Conservation (phyloP, 2,329 filamentous ascomycete genomes). For the Penicillium paneum region DNA sequence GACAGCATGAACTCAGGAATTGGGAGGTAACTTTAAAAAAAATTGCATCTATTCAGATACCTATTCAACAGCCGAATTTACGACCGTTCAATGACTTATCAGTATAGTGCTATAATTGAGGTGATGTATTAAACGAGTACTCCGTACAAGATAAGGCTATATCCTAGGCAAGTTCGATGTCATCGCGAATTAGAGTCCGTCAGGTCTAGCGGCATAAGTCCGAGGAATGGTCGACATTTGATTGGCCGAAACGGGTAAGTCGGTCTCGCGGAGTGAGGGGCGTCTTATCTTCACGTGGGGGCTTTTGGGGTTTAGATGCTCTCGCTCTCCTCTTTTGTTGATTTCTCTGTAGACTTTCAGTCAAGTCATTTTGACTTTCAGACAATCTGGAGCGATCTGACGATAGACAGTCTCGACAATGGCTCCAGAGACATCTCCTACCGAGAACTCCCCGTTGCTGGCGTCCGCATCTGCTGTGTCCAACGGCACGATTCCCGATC, state of each 20-base stretch:
- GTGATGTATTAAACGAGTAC: not conserved
- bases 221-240: not conserved
- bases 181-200: not conserved
- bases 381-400: not conserved
- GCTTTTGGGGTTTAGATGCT: not conserved
- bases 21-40: conserved; percentile 10
- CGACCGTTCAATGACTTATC: conserved; percentile 13
- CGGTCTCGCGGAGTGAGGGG: not conserved
- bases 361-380: not conserved
- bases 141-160: not conserved
- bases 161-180: not conserved
- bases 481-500: conserved; percentile 23
- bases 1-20: conserved; percentile 12
- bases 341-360: not conserved
- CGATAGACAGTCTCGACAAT: conserved; percentile 16
- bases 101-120: not conserved
- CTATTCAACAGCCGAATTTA: conserved; percentile 11
- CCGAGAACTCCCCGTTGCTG: conserved; percentile 49
- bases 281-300: conserved; percentile 1
- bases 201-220: not conserved
- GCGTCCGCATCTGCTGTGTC: conserved; percentile 29
- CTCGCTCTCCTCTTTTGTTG: not conserved
- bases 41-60: conserved; percentile 15
- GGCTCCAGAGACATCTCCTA: conserved; percentile 21
- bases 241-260: conserved; percentile 7